Evolutionary conservation across 345 rosid genomes (phyloP), one percentile per base, ranked within the genome.

Genomic region (Pistacia vera): DNA sequence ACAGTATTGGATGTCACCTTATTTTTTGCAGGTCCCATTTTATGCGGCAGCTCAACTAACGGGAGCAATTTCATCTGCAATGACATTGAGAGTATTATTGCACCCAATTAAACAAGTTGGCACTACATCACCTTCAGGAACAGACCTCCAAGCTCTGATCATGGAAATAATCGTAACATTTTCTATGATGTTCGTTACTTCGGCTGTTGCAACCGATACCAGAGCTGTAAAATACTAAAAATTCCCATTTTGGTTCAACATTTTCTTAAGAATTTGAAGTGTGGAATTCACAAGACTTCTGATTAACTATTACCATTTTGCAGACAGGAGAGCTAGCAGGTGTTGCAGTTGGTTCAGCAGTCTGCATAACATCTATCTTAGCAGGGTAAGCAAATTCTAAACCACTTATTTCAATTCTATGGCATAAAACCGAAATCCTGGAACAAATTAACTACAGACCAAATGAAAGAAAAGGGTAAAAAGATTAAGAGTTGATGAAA

Each of bases 321-420:
- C 83, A 86, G 89, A 25, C 84, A 22, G 91, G 91, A 73, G 88
- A 88, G 80, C 78, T 86, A n/a, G 89, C 91, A 28, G 91, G 89
- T 14, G 14, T 86, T 1, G 89, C 89, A 18, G 91, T 86, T 72
- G 91, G 89, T 22, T 88, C 91, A 11, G 84, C 89, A 1, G 91
- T 86, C 2, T 84, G 88, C 78, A 79, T 86, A 72, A 83, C 89
- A 76, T 86, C 91, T 41, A 83, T 88, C 68, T 73, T 88, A 17
- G 91, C 88, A 0, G 91, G 89, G 88, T 84, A 86, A 81, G 84
- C 66, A 20, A 3, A 14, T 16, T 54, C 57, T 54, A 3, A 54
- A 54, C 3, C 5, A 18, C 18, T 54, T 54, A 3, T 11, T 51
- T 54, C 57, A 36, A 22, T 7, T 13, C 56, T 63, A 8, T 11